Conservation (phyloP, 805 yeast genomes). For the Candida germanica region DNA sequence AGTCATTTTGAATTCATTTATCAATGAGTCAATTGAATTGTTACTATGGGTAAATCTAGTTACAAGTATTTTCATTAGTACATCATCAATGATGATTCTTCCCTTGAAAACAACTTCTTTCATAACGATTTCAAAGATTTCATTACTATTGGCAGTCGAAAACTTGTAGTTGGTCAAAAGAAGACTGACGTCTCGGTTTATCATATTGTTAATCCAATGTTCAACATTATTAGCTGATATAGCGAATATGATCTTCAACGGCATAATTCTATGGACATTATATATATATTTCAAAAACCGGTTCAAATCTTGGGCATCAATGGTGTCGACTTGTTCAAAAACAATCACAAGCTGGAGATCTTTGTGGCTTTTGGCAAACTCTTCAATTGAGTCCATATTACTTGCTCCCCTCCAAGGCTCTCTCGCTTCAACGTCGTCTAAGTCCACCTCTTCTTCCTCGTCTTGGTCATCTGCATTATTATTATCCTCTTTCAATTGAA, state of each 20-base stretch:
- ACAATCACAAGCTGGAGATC: conserved; percentile 16
- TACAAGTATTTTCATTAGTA: conserved; percentile 24
- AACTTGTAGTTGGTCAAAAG: conserved; percentile 30
- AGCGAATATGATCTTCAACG: conserved; percentile 35
- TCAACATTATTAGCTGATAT: conserved; percentile 33
- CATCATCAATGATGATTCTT: conserved; percentile 21
- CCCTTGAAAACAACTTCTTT: conserved; percentile 26
- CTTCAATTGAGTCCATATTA: conserved; percentile 26
- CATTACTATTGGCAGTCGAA: conserved; percentile 28
- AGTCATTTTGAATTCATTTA: conserved; percentile 34
- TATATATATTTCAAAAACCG: conserved; percentile 31
- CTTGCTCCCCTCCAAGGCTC: conserved; percentile 20
- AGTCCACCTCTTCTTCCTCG: conserved; percentile 9
- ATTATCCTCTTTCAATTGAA: conserved; percentile 18
- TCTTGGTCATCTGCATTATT: neutral
- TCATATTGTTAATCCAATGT: conserved; percentile 33
- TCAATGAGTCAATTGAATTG: conserved; percentile 39
- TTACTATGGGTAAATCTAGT: conserved; percentile 36
- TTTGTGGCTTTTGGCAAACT: conserved; percentile 3
- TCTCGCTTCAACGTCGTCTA: conserved; percentile 2
- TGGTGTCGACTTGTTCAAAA: conserved; percentile 37
- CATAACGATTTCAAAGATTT: conserved; percentile 30
- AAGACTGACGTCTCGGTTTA: conserved; percentile 28
- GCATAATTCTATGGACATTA: conserved; percentile 23
- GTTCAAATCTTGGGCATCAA: conserved; percentile 32